Evolutionary conservation across 768 basidiomycete genomes (phyloP).

Genomic region (Trametes maxima): DNA sequence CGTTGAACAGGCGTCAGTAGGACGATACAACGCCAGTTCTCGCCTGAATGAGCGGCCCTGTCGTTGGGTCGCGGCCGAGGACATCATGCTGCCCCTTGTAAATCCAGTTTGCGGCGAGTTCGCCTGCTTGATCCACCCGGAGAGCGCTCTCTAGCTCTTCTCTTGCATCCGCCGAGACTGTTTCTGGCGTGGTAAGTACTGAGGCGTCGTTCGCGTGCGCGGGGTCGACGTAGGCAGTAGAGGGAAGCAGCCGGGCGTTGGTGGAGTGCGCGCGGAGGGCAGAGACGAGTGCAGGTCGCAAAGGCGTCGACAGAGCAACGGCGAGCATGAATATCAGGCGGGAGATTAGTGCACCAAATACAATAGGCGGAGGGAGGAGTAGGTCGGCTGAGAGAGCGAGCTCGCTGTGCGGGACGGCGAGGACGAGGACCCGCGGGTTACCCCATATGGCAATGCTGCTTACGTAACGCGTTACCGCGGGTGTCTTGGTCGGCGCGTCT

Average conservation of each 20-base stretch:
- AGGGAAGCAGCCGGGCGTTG: constrained; percentile 3
- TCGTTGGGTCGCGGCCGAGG: constrained; percentile 56
- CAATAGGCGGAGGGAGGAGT: background rate
- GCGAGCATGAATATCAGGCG: constrained; percentile 3
- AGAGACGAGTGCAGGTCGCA: background rate
- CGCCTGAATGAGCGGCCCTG: constrained; percentile 76
- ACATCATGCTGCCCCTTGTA: constrained; percentile 86
- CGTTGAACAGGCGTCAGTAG: background rate
- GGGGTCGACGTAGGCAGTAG: constrained; percentile 47
- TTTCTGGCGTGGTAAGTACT: constrained; percentile 54
- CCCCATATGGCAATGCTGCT: constrained; percentile 1
- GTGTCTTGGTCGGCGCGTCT: background rate
- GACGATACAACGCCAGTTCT: constrained; percentile 26
- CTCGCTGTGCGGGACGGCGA: background rate
- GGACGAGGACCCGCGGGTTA: background rate
- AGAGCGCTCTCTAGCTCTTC: constrained; percentile 64
- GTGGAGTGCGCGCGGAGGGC: constrained; percentile 7
- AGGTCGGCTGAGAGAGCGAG: background rate
- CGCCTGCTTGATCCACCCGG: constrained; percentile 94
- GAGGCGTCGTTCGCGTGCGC: constrained; percentile 40
- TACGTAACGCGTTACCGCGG: background rate
- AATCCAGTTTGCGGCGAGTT: constrained; percentile 95
- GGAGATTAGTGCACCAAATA: background rate
- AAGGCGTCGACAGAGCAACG: background rate
- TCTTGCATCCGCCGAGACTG: constrained; percentile 53